A percentile compares a stretch with the other conserved stretches of the same genome.
Evolutionary conservation across 2,329 filamentous ascomycete species (phyloP).

Genomic region (Venturia nashicola): DNA sequence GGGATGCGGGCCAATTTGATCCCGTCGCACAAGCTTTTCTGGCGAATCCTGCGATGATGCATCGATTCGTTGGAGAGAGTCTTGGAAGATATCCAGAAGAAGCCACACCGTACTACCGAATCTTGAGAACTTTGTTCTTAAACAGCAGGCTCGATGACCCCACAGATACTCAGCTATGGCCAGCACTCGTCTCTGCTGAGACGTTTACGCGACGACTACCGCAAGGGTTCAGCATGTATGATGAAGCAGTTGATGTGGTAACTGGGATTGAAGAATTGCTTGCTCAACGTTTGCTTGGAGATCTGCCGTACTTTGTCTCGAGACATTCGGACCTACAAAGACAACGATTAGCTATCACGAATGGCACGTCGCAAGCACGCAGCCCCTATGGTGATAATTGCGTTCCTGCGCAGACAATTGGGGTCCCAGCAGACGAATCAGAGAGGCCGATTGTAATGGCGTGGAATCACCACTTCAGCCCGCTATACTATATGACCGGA

Average conservation of each 20-base stretch:
- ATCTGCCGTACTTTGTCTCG: slow-evolving; percentile 51
- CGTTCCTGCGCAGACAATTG: slow-evolving; percentile 53
- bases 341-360: slow-evolving; percentile 21
- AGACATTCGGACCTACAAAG: slow-evolving; percentile 35
- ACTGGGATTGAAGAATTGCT: slow-evolving; percentile 4
- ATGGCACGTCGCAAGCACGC: background rate
- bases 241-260: slow-evolving; percentile 8
- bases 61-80: background rate
- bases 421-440: slow-evolving; percentile 66
- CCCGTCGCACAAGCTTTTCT: background rate
- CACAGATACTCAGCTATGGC: background rate
- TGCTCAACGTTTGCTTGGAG: slow-evolving; percentile 18
- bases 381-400: slow-evolving; percentile 20
- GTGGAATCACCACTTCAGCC: slow-evolving; percentile 66
- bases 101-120: background rate
- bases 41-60: background rate
- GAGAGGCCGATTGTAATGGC: slow-evolving; percentile 57
- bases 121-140: slow-evolving; percentile 3
- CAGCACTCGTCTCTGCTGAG: background rate
- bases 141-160: background rate
- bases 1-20: background rate
- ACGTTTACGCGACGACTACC: slow-evolving; percentile 2
- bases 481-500: slow-evolving; percentile 66
- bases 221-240: slow-evolving; percentile 3
- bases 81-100: slow-evolving; percentile 6